Evolutionary conservation across 306 rosid genomes (phyloP), one percentile per base, ranked within the genome.

Genomic region (Medicago lupulina): DNA sequence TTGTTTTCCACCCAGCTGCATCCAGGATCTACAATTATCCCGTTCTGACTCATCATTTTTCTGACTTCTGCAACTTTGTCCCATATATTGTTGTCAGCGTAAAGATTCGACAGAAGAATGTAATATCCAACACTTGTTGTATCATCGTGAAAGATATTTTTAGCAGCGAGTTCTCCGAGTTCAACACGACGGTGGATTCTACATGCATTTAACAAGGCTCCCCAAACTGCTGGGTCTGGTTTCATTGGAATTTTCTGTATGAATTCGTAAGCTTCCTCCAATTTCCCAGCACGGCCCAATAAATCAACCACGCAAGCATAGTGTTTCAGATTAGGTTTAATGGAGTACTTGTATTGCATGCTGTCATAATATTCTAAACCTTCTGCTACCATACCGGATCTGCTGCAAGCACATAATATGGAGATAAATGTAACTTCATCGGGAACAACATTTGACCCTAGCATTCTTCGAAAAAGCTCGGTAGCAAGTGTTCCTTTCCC

Each of bases 1-100:
- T 91, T 89, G 14, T 87, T 70, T 83, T 93, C 98, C 62, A 91
- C 89, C 98, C 98, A 93, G 77, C 97, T 88, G 86, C 98, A 93
- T 55, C 98, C 98, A 14, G 98, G 87, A 85, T 93, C 98, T 9
- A 88, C 88, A 40, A 85, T 79, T 28, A 91, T 77, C 50, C 96
- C 94, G n/a, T 88, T 88, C 57, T 88, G 90, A 70, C 89, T 71
- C 96, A 91, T 93, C 78, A 74, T 70, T 82, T 77, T 80, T 76
- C 96, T 88, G 38, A 89, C 91, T 49, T 76, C 79, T 55, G 90
- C 88, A 13, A 88, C 94, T 61, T 87, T 88, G 74, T 89, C 94
- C 98, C 98, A 94, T 73, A 84, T 82, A 28, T 81, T 81, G 15
- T 71, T 79, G 36, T 87, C 90, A 39, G 97, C 90, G 62, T 91